Base-by-base conservation (phyloP, 1,284 basidiomycete species). In the Entoloma clypeatum region DNA sequence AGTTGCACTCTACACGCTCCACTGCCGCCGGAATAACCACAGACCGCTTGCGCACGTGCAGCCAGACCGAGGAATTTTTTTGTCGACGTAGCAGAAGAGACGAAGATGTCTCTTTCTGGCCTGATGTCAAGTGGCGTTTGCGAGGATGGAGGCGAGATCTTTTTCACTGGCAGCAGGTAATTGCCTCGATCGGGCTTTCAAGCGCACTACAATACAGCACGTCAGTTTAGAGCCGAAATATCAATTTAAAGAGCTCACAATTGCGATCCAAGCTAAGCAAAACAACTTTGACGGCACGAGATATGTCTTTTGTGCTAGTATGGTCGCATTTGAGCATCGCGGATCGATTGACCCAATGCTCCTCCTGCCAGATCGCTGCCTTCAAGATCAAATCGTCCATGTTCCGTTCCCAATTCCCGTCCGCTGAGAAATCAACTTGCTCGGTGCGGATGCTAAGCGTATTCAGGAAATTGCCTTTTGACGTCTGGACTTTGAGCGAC, bases 301-400 rank as follows among this genome's bases (percentile, higher is more conserved):
- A 60, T 13, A 62, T 60, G 24, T 71, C 68, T 33, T 60, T 55
- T 2, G 59, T 48, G 7, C 55, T 49, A 9, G 52, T 55, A 7
- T 44, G 29, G 25, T 56, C 55, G 18, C 61, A 62, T 39, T 77
- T 77, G 38, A 95, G 71, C 58, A 91, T 67, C 13, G 69, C 68
- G 0, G 88, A 82, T 9, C 93, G 80, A 64, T 96, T 90, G 16
- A 84, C 71, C 81, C 93, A 98, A 57, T 97, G 91, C 34, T 92
- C 85, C 38, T 85, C 77, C 60, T 97, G 95, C 89, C 92, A 97
- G 34, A 86, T 73, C 7, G 91, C 90, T 14, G 92, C 87, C 54
- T 88, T 84, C 29, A 99, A 74, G 48, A 98, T 97, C 38, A 96
- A 74, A 58, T 98, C 94, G 60, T 99, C 95, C 84, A 97, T 92